A percentile compares a stretch with the other conserved stretches of the same genome.
These are phyloP conservation scores for Boechera stricta DNA, from an alignment of 345 rosid genomes.

Conservation along the genomic window DNA sequence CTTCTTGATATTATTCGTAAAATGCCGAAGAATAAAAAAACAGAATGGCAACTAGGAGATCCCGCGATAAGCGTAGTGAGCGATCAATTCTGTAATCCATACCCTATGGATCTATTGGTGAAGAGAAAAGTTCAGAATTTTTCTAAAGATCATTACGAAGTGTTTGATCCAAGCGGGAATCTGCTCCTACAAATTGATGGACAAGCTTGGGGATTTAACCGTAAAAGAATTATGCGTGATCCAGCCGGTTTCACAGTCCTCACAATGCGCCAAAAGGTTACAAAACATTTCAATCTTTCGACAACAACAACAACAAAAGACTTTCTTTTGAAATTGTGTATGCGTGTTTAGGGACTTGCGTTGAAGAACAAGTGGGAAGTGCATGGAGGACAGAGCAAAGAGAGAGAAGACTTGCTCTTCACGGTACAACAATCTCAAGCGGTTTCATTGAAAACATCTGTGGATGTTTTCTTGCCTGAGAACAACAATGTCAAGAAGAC, in stretches of 20 bases:
- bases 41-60: constrained; percentile 53
- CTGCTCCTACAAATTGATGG: constrained; percentile 72
- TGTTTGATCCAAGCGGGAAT: constrained; percentile 64
- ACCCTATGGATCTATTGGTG: constrained; percentile 60
- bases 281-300: background rate
- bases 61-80: constrained; percentile 57
- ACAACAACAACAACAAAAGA: background rate
- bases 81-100: constrained; percentile 65
- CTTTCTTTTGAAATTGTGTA: constrained; percentile 12
- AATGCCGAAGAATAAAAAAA: constrained; percentile 44
- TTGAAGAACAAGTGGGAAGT: constrained; percentile 60
- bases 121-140: constrained; percentile 60
- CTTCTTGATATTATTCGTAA: constrained; percentile 2
- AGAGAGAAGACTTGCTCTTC: constrained; percentile 49
- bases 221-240: constrained; percentile 63
- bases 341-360: constrained; percentile 48
- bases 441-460: constrained; percentile 59
- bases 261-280: constrained; percentile 69
- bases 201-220: constrained; percentile 59
- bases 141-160: constrained; percentile 54
- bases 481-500: constrained; percentile 42
- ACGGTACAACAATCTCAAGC: constrained; percentile 57
- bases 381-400: constrained; percentile 60
- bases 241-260: constrained; percentile 74
- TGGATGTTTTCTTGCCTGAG: constrained; percentile 57